phyloP scores from a whole-genome alignment of 176 grass and related monocot genomes.

The Ensete glaucum region DNA sequence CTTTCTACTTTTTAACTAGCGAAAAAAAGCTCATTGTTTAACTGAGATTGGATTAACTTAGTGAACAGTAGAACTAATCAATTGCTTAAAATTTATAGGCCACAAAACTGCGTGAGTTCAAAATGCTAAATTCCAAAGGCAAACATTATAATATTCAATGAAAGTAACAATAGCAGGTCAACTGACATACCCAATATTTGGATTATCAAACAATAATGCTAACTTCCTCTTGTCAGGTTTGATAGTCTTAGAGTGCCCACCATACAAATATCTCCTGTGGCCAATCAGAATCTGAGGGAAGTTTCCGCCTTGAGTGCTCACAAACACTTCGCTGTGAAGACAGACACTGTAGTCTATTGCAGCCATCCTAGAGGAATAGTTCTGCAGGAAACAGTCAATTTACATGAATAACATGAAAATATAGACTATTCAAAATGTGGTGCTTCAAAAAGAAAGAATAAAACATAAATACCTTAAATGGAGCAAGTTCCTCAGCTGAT shows the following conservation, averaged over 20 bases:
- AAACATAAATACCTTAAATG: slow-evolving; percentile 56
- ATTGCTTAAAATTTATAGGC: not conserved
- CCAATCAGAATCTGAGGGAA: slow-evolving; percentile 89
- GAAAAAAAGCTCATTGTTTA: not conserved
- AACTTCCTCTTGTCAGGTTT: slow-evolving; percentile 98
- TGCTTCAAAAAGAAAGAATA: not conserved
- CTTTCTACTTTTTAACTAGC: not conserved
- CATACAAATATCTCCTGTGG: slow-evolving; percentile 87
- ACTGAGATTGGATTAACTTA: not conserved
- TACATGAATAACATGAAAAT: not conserved
- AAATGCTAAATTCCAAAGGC: slow-evolving; percentile 5
- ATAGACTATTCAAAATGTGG: not conserved
- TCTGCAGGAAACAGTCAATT: slow-evolving; percentile 34
- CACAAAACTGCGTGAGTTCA: not conserved
- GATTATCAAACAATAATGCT: slow-evolving; percentile 80
- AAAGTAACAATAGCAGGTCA: not conserved
- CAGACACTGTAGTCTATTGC: slow-evolving; percentile 92
- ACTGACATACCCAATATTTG: slow-evolving; percentile 61
- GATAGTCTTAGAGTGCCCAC: slow-evolving; percentile 89
- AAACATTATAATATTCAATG: not conserved
- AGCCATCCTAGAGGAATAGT: slow-evolving; percentile 98
- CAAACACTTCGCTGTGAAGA: slow-evolving; percentile 86
- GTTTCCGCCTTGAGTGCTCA: slow-evolving; percentile 96
- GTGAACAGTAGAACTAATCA: not conserved
- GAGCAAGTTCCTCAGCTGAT: slow-evolving; percentile 70